Conservation (phyloP, 129 eudicot genomes). For the Saussurea involucrata region DNA sequence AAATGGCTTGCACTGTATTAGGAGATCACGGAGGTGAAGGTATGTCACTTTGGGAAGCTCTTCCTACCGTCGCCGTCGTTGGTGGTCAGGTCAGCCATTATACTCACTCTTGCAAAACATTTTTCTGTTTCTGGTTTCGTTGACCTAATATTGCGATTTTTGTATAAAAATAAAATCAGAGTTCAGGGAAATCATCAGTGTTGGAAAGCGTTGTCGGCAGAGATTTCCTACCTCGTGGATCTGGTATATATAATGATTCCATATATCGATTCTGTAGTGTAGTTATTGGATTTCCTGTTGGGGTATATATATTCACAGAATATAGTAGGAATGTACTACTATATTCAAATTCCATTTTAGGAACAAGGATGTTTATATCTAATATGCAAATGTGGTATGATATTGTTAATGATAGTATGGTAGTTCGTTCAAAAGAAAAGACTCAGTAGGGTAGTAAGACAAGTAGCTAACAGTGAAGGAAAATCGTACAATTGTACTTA, state of each 20-base stretch:
- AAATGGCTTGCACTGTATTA: constrained; percentile 85
- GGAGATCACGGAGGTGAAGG: constrained; percentile 99
- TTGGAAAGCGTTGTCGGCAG: constrained; percentile 95
- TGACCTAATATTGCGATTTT: neutral
- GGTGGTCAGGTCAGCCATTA: constrained; percentile 80
- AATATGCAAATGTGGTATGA: neutral
- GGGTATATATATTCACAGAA: neutral
- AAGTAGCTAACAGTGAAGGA: neutral
- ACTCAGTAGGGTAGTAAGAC: neutral
- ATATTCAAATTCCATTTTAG: neutral
- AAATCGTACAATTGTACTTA: neutral
- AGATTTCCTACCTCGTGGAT: constrained; percentile 99
- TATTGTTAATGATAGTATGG: neutral
- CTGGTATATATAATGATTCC: constrained; percentile 44
- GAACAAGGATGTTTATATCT: neutral
- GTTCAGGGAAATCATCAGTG: constrained; percentile 96
- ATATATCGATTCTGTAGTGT: neutral
- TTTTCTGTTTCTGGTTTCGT: neutral
- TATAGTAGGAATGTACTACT: neutral
- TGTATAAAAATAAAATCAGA: constrained; percentile 32
- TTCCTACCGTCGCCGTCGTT: constrained; percentile 97
- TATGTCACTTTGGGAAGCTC: constrained; percentile 99
- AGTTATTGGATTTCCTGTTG: neutral
- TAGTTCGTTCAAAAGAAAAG: neutral
- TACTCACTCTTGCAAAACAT: neutral